phyloP scores from a whole-genome alignment of 148 eudicot species.

The Linanthus parryae region DNA sequence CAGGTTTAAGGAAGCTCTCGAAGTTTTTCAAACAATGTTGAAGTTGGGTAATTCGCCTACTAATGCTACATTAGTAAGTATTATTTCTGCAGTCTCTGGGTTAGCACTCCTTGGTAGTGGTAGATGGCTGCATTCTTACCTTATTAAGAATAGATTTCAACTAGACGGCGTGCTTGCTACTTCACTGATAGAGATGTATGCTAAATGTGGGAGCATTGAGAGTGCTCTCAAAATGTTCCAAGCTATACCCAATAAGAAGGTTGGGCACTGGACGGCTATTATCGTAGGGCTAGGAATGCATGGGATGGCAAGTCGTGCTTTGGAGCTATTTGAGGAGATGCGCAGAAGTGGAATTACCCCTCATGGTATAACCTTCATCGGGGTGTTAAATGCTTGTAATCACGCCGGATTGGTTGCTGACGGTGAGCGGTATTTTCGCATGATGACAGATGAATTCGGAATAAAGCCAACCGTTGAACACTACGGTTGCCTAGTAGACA shows the following conservation, averaged over 20 bases:
- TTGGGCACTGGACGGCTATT: conserved; percentile 23
- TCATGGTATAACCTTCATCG: conserved; percentile 18
- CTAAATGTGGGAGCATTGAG: conserved; percentile 21
- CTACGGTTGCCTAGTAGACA: conserved; percentile 29
- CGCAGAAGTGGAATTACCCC: conserved; percentile 10
- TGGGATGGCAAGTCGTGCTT: conserved; percentile 15
- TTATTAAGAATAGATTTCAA: conserved; percentile 11
- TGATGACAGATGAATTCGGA: conserved; percentile 17
- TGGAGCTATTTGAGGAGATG: conserved; percentile 17
- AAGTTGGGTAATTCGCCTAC: conserved; percentile 5
- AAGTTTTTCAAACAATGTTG: conserved; percentile 13
- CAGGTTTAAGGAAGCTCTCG: conserved; percentile 15
- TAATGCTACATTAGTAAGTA: conserved; percentile 12
- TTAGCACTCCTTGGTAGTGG: conserved; percentile 17
- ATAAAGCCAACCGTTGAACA: conserved; percentile 27
- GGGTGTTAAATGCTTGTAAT: conserved; percentile 22
- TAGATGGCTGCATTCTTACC: conserved; percentile 15
- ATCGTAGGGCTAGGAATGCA: conserved; percentile 19
- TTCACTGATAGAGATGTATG: conserved; percentile 19
- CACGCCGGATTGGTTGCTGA: conserved; percentile 20
- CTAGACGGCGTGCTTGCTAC: conserved; percentile 20
- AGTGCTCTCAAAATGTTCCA: conserved; percentile 14
- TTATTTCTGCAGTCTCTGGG: conserved; percentile 15
- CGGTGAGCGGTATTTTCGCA: conserved; percentile 19
- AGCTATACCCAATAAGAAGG: conserved; percentile 11